Conservation (phyloP, 345 rosid species). For the Salix brachista region DNA sequence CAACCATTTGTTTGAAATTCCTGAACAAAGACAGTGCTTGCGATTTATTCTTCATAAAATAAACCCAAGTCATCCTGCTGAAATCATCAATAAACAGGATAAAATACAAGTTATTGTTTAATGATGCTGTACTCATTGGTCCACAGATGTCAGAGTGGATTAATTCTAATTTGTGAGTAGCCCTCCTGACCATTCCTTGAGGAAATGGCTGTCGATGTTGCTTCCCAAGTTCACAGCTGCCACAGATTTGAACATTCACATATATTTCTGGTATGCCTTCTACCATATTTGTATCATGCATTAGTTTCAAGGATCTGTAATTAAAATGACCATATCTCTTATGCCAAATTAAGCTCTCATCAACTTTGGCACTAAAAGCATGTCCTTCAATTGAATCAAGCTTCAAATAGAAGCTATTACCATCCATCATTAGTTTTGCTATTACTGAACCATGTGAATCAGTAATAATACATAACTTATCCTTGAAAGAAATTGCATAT, state of each 20-base stretch:
- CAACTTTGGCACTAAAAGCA: background rate
- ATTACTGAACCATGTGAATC: too few relatives aligned
- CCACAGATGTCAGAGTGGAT: background rate
- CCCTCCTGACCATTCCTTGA: background rate
- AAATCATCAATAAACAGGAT: slow-evolving; percentile 1
- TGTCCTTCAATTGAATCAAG: too few relatives aligned
- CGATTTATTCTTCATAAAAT: background rate
- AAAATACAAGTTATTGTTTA: background rate
- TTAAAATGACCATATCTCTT: background rate
- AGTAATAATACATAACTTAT: too few relatives aligned
- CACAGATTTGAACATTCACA: background rate
- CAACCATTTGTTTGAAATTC: background rate
- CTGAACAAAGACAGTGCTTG: background rate
- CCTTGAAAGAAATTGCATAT: too few relatives aligned
- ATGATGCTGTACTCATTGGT: background rate
- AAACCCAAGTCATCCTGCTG: background rate
- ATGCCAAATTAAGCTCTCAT: background rate
- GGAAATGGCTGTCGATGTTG: background rate
- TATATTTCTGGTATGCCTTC: background rate
- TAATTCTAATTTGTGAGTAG: background rate
- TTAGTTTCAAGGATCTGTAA: background rate
- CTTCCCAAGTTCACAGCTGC: background rate
- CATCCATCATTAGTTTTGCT: too few relatives aligned
- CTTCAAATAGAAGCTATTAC: too few relatives aligned
- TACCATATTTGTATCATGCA: background rate